phyloP scores from a whole-genome alignment of 2,329 filamentous ascomycete species.

The Xylariaceae sp. region DNA sequence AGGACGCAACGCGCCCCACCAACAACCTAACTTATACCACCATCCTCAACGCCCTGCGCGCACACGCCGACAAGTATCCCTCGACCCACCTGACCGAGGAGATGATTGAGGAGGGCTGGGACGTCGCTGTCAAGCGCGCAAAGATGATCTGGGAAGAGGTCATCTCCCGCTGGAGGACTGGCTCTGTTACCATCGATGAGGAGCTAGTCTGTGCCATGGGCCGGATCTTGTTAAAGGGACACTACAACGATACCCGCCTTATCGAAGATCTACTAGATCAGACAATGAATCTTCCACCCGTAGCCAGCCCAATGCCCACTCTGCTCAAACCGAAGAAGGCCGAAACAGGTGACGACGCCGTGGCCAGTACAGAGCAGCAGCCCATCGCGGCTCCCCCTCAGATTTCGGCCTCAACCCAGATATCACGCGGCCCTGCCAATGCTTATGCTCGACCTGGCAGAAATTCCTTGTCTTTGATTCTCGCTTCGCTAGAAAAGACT shows the following conservation, averaged over 20 bases:
- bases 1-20: conserved; percentile 59
- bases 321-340: not conserved
- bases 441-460: conserved; percentile 43
- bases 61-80: conserved; percentile 35
- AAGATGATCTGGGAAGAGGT: conserved; percentile 79
- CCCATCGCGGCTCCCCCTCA: not conserved
- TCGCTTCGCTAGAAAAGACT: conserved; percentile 60
- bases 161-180: conserved; percentile 68
- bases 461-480: conserved; percentile 64
- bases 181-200: conserved; percentile 70
- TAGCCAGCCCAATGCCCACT: conserved; percentile 26
- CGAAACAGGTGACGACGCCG: not conserved
- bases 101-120: conserved; percentile 32
- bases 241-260: conserved; percentile 62
- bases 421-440: conserved; percentile 18
- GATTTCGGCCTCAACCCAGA: conserved; percentile 7
- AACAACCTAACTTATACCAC: conserved; percentile 74
- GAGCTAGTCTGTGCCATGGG: conserved; percentile 78
- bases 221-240: conserved; percentile 65
- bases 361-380: not conserved
- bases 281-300: conserved; percentile 66
- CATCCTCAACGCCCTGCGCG: conserved; percentile 72
- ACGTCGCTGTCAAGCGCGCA: conserved; percentile 58
- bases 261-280: conserved; percentile 75
- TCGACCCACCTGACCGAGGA: conserved; percentile 27